A percentile compares a stretch with the other conserved stretches of the same genome.
These are phyloP conservation scores for Argentina anserina DNA, from an alignment of 306 rosid genomes.

Conservation along the genomic window DNA sequence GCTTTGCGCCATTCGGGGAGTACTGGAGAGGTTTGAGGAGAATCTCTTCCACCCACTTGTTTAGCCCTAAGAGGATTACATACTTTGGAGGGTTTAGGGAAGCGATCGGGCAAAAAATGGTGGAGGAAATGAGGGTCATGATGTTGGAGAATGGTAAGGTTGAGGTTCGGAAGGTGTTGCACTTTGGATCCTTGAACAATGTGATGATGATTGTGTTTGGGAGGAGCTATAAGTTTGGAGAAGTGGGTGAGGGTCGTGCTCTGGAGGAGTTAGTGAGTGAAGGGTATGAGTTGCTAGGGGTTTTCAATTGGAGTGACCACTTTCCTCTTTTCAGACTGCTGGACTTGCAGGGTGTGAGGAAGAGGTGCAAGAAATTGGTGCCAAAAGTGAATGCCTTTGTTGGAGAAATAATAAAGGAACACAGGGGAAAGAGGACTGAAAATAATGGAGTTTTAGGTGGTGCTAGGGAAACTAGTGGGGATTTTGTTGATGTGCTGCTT, in stretches of 20 bases:
- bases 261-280: conserved; percentile 59
- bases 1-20: conserved; percentile 73
- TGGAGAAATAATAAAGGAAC: conserved; percentile 59
- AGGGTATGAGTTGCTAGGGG: conserved; percentile 73
- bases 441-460: neutral
- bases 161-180: conserved; percentile 50
- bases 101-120: conserved; percentile 39
- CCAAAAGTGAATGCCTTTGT: conserved; percentile 56
- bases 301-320: conserved; percentile 74
- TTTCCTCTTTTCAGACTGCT: conserved; percentile 59
- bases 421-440: conserved; percentile 27
- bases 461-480: conserved; percentile 22
- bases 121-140: conserved; percentile 15
- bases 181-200: conserved; percentile 57
- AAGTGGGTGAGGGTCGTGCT: conserved; percentile 24
- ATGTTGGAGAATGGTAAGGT: conserved; percentile 36
- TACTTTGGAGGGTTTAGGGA: conserved; percentile 34
- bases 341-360: conserved; percentile 71
- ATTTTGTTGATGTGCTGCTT: conserved; percentile 81
- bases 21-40: conserved; percentile 80
- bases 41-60: conserved; percentile 53
- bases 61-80: conserved; percentile 44
- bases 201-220: conserved; percentile 80
- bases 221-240: conserved; percentile 43
- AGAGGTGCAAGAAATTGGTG: conserved; percentile 51